These are phyloP conservation scores for Thielaviopsis euricoi DNA, from an alignment of 2,329 filamentous ascomycete species.

Conservation along the genomic window DNA sequence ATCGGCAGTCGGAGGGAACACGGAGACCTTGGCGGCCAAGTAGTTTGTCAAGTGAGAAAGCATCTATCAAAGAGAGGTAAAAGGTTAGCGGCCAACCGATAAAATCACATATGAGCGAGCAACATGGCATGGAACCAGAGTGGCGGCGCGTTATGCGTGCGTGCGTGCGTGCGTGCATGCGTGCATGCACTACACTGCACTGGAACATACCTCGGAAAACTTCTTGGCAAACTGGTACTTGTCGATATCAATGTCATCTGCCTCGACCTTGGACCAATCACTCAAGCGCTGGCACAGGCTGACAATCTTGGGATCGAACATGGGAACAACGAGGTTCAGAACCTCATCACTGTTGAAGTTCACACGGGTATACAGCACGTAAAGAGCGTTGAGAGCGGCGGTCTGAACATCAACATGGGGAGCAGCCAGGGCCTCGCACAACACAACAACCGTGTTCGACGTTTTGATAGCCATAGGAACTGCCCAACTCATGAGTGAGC, in stretches of 20 bases:
- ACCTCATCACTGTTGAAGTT: conserved; percentile 68
- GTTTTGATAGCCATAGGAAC: conserved; percentile 66
- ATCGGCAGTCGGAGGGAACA: conserved; percentile 47
- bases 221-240: conserved; percentile 90
- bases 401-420: conserved; percentile 58
- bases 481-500: conserved; percentile 72
- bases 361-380: conserved; percentile 60
- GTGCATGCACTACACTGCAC: no score
- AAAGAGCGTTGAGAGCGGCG: conserved; percentile 67
- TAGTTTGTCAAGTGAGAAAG: conserved; percentile 73
- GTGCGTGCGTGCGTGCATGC: no score
- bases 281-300: conserved; percentile 57
- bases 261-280: conserved; percentile 63
- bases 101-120: neutral
- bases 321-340: conserved; percentile 56
- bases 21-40: conserved; percentile 58
- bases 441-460: conserved; percentile 50
- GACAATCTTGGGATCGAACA: conserved; percentile 59
- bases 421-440: conserved; percentile 55
- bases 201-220: conserved; percentile 63
- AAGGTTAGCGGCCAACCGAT: conserved; percentile 4
- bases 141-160: neutral
- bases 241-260: conserved; percentile 73
- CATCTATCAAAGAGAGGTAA: conserved; percentile 35
- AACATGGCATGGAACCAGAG: neutral